Base-by-base conservation (phyloP, 495 filamentous ascomycete genomes). In the Schizothecium vesticola region DNA sequence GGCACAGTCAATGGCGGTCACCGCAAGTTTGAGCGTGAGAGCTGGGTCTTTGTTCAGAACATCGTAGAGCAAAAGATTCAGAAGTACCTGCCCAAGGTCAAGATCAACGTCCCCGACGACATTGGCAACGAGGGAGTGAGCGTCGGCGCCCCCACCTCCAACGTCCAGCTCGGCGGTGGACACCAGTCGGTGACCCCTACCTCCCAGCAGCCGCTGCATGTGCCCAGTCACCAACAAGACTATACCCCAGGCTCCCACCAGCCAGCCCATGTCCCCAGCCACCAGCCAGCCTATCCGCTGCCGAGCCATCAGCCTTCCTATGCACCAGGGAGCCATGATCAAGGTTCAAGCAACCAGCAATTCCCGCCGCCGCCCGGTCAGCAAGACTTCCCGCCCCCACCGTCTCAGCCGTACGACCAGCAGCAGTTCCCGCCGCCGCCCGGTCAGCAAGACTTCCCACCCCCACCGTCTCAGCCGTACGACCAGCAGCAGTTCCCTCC, bases 1-100 rank as follows among this genome's bases (percentile, higher is more conserved):
- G 73, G 66, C 13, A 67, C 77, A 11, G 76, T 78, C 31, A 78
- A 74, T 51, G 76, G 76, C 24, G 76, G 76, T 4, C 76, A 78
- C 59, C 76, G 76, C 70, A 78, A 76, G 67, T 74, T 78, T 57
- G 76, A 78, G 70, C 70, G 71, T 13, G 65, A 77, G 59, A 78
- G 76, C 60, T 78, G 76, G 76, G 69, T 74, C 2, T 78, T 78
- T 66, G 76, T 78, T 63, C 76, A 78, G 64, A 74, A 71, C 62
- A 76, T 77, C 31, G 76, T 78, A 25, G 73, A 78, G 70, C 60
- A 73, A 13, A 78, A 78, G 66, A 73, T 78, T 25, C 75, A 78
- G 70, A 76, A 67, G 55, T 78, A 78, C 60, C 67, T 78, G 63
- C 76, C 76, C 59, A 75, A 75, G 67, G 76, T 78, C 23, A 77